These are phyloP conservation scores for Kitagawia praeruptora DNA, from an alignment of 129 eudicot genomes.

Conservation along the genomic window DNA sequence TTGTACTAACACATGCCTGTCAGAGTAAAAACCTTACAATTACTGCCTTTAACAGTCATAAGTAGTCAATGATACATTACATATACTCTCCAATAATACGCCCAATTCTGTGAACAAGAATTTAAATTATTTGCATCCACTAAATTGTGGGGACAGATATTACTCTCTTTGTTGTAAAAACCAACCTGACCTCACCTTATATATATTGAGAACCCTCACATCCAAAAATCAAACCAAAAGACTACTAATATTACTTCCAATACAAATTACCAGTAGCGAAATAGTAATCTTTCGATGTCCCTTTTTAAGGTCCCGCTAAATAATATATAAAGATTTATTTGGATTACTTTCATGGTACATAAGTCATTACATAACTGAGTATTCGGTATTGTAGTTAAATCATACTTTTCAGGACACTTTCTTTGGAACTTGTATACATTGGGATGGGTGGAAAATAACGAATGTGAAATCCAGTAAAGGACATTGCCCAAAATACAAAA, in stretches of 20 bases:
- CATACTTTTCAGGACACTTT: background rate
- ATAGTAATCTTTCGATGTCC: background rate
- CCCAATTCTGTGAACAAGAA: background rate
- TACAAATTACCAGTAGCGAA: background rate
- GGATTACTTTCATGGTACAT: background rate
- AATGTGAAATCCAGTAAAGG: background rate
- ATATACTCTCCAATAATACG: background rate
- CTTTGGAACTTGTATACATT: background rate
- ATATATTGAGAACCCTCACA: background rate
- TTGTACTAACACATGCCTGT: conserved; percentile 57
- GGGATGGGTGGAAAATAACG: background rate
- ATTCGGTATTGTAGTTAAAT: background rate
- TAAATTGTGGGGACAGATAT: background rate
- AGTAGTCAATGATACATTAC: background rate
- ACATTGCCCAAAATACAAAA: background rate
- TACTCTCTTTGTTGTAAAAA: background rate
- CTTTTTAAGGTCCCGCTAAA: background rate
- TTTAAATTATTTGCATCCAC: background rate
- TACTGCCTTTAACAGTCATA: background rate
- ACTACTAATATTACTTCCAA: background rate
- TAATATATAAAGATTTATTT: background rate
- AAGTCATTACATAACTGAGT: background rate
- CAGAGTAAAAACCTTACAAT: conserved; percentile 11
- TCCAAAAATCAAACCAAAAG: background rate
- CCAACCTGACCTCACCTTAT: background rate